phyloP scores from a whole-genome alignment of 2,329 filamentous ascomycete genomes.

The Dryadomyces quercivorus region DNA sequence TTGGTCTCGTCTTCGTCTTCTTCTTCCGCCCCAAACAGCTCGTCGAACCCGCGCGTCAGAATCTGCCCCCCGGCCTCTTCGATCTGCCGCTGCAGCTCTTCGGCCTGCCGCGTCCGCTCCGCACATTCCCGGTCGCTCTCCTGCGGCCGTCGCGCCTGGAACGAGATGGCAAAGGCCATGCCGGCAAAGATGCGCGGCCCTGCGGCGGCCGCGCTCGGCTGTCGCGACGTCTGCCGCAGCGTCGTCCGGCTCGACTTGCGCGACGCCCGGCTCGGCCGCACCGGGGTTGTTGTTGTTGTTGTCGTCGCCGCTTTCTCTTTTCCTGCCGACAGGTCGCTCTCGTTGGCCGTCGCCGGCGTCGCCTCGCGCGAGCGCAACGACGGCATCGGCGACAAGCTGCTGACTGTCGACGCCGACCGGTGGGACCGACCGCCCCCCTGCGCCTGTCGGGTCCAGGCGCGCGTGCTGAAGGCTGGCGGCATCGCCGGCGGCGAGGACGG shows the following conservation, averaged over 20 bases:
- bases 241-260: slow-evolving; percentile 19
- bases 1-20: no score
- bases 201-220: slow-evolving; percentile 2
- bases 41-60: slow-evolving; percentile 64
- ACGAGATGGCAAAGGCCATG: slow-evolving; percentile 83
- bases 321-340: slow-evolving; percentile 2
- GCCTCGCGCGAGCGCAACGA: slow-evolving; percentile 6
- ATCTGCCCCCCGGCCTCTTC: slow-evolving; percentile 59
- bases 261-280: slow-evolving; percentile 17
- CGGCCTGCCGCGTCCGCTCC: slow-evolving; percentile 25
- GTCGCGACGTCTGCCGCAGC: background rate
- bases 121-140: slow-evolving; percentile 38
- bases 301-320: background rate
- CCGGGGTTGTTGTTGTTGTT: slow-evolving; percentile 5
- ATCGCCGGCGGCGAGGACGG: background rate
- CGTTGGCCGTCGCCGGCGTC: slow-evolving; percentile 8
- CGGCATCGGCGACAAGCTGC: slow-evolving; percentile 27
- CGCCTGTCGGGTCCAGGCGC: background rate
- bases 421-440: background rate
- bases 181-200: slow-evolving; percentile 47
- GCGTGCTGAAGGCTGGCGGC: slow-evolving; percentile 7
- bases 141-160: slow-evolving; percentile 37
- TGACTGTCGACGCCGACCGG: slow-evolving; percentile 25
- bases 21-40: slow-evolving; percentile 45
- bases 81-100: slow-evolving; percentile 48